Percentiles rank a stretch among this genome's conserved stretches.
These are phyloP conservation scores for Sporothrix luriei DNA, from an alignment of 2,329 filamentous ascomycete species.

Conservation along the genomic window DNA sequence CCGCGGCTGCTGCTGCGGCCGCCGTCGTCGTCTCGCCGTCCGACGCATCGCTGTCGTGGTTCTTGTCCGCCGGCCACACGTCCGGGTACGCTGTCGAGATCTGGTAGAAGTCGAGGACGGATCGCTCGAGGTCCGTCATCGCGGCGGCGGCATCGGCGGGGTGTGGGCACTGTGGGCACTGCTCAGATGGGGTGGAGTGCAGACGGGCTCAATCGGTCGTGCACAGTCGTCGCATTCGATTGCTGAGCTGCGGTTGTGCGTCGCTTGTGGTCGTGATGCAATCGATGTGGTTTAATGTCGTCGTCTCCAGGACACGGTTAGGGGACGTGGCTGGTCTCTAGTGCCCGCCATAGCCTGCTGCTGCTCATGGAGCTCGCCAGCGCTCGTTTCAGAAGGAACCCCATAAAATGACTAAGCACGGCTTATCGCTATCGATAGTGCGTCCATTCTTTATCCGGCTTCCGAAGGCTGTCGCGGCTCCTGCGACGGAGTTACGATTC, in stretches of 20 bases:
- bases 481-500: slow-evolving; percentile 37
- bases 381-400: slow-evolving; percentile 11
- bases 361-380: background rate
- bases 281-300: slow-evolving; percentile 4
- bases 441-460: slow-evolving; percentile 30
- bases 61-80: slow-evolving; percentile 83
- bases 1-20: too few relatives aligned
- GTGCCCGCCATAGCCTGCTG: slow-evolving; percentile 8
- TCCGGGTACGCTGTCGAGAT: slow-evolving; percentile 75
- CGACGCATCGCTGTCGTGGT: slow-evolving; percentile 63
- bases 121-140: slow-evolving; percentile 73
- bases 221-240: background rate
- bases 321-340: slow-evolving; percentile 22
- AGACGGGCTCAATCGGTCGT: background rate
- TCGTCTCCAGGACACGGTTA: slow-evolving; percentile 1
- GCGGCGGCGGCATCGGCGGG: slow-evolving; percentile 34
- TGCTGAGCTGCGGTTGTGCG: background rate
- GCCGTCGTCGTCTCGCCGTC: slow-evolving; percentile 57
- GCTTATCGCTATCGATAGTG: slow-evolving; percentile 31
- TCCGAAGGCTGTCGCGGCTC: slow-evolving; percentile 30
- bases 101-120: slow-evolving; percentile 87
- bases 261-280: background rate
- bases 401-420: background rate
- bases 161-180: too few relatives aligned
- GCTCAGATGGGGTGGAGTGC: background rate